A percentile compares a stretch with the other conserved stretches of the same genome.
Evolutionary conservation across 208 protist genomes (phyloP).

Genomic region (Trichomonas vaginalis): DNA sequence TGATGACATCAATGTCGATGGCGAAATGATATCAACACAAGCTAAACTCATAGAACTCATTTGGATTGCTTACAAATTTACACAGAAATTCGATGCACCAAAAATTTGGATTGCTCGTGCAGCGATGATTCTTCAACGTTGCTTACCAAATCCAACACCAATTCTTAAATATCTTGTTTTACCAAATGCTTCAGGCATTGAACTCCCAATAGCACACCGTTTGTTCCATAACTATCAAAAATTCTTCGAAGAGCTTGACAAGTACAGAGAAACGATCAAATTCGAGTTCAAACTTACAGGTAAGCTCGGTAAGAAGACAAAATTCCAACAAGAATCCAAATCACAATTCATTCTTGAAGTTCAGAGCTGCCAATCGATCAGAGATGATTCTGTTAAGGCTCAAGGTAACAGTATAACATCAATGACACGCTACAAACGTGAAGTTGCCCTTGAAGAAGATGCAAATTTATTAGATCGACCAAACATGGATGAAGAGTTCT

Average conservation of each 20-base stretch:
- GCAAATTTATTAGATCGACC: background rate
- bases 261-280: background rate
- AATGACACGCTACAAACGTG: background rate
- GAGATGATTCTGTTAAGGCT: background rate
- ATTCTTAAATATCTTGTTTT: background rate
- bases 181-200: background rate
- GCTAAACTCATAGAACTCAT: background rate
- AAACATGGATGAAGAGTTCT: background rate
- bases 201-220: background rate
- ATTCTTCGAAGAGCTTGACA: background rate
- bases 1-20: background rate
- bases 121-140: background rate
- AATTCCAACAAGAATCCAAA: slow-evolving; percentile 15
- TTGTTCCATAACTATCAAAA: background rate
- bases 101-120: background rate
- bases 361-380: background rate
- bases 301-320: background rate
- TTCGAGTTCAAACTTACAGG: background rate
- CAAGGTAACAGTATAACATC: background rate
- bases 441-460: background rate
- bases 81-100: background rate
- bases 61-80: background rate
- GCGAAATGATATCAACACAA: background rate
- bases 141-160: background rate
- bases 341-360: background rate